Evolutionary conservation across 139 green algal species (phyloP), one percentile per base, ranked within the genome.

Genomic region (Chlamydomonas applanata): DNA sequence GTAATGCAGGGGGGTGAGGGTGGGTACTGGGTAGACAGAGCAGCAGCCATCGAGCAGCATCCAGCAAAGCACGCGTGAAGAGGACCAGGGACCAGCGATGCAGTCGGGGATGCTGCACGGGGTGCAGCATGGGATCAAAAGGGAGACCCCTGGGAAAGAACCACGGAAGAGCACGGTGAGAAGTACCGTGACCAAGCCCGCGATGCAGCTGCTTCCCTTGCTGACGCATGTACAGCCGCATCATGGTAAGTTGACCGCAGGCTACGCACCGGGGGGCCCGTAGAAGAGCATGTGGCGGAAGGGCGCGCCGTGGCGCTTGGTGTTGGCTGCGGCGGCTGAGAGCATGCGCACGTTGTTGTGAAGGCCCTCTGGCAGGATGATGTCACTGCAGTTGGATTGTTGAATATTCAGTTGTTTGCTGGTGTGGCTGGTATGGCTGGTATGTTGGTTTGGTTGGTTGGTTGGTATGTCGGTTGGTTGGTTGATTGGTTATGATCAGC

Each of bases 241-340:
- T 49, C 40, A 49, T 11, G n/a, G n/a, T n/a, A n/a, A 49, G 7
- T 49, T 49, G 7, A 49, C 40, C 7, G 7, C 7, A 49, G 7
- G 11, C 35, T 95, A 69, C 76, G 88, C 96, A 98, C 32, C 53
- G 17, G 52, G 74, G 4, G 61, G 61, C 69, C 88, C 91, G 59
- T 94, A 94, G 81, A 96, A 97, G 13, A 97, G 86, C 89, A 98
- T 96, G 81, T 99, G 94, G n/a, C 95, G 82, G 88, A 98, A 99
- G 36, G 96, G 95, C 1, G 94, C 96, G 11, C 90, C 89, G 83
- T 98, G 93, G 25, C 72, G 76, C 82, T 93, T 94, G 3, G 95
- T 98, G 85, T 98, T 98, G 78, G 94, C 83, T 16, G 94, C 95
- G 52, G 88, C 73, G 11, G 89, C 90, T 0, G 96, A 93, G 56